Percentiles rank a stretch among this genome's conserved stretches.
These are phyloP conservation scores for Aspergillus funiculosus DNA, from an alignment of 495 filamentous ascomycete species.

Conservation along the genomic window DNA sequence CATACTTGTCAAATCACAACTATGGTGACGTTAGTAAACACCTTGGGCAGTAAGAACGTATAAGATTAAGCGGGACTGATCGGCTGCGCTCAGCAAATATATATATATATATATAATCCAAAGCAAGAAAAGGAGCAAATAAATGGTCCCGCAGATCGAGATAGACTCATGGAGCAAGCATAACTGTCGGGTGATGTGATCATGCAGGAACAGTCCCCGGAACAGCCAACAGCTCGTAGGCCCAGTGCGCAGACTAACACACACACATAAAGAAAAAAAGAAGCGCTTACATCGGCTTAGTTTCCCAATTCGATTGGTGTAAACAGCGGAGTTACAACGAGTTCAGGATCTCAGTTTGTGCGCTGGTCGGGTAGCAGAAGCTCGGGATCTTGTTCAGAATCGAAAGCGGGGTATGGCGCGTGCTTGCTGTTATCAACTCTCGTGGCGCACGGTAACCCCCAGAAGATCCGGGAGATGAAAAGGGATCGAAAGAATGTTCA, in stretches of 20 bases:
- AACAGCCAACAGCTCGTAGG: too few relatives aligned
- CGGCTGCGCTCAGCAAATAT: too few relatives aligned
- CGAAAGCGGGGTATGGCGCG: constrained; percentile 22
- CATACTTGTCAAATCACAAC: constrained; percentile 29
- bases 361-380: constrained; percentile 1
- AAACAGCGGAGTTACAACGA: too few relatives aligned
- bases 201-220: too few relatives aligned
- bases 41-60: not conserved
- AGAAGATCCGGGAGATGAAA: not conserved
- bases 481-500: not conserved
- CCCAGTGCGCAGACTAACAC: too few relatives aligned
- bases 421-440: constrained; percentile 11
- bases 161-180: too few relatives aligned
- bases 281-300: constrained; percentile 16
- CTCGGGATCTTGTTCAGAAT: constrained; percentile 7
- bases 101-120: too few relatives aligned
- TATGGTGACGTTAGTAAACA: constrained; percentile 14
- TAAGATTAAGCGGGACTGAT: not conserved
- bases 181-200: too few relatives aligned
- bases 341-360: constrained; percentile 3
- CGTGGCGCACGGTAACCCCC: not conserved
- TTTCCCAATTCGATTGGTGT: not conserved
- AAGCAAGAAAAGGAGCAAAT: too few relatives aligned
- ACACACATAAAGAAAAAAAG: too few relatives aligned
- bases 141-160: too few relatives aligned